Evolutionary conservation across 495 filamentous ascomycete species (phyloP), one percentile per base, ranked within the genome.

Genomic region (Xylaria nigripes): DNA sequence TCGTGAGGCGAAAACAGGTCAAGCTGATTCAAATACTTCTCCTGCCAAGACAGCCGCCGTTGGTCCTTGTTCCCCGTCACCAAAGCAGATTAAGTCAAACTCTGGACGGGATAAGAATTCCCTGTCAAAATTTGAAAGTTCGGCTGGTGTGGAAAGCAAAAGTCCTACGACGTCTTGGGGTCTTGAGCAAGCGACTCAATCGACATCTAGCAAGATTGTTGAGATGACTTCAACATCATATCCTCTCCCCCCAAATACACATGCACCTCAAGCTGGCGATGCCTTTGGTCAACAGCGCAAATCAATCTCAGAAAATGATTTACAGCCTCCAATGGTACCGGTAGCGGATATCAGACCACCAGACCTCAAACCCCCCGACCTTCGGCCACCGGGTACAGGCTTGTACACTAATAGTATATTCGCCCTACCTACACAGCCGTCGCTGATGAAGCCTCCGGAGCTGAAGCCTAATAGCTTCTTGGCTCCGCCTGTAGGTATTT

Each of bases 391-490:
- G 1, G 53, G 47, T 1, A 43, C 66, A 22, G 50, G 49, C 25
- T 27, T 61, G 10, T 66, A 64, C 47, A 66, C 64, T 34, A 62
- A 58, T 1, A 66, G 64, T 59, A 58, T 66, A 55, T 66, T 66
- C 53, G 68, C 65, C 1, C 61, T 64, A 44, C 66, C 68, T 16
- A 56, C 58, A 42, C 51, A 57, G 24, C 55, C 64, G 18, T 60
- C 57, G 10, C 29, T 64, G 34, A 66, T 66, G 61, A 64, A 61
- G 32, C 64, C 68, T 2, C 65, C 64, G 13, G 67, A 72, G 10
- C 21, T 57, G 19, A 71, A 64, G 52, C 66, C 66, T 15, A 68
- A 67, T 27, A 66, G 71, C 40, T 69, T 73, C 27, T 64, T 77
- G 22, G 74, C 71, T 24, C 70, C 71, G 19, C 73, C 74, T 2